Percentiles rank a stretch among this genome's conserved stretches.
phyloP scores from a whole-genome alignment of 805 yeast species.

The Schizosaccharomyces cryophilus region DNA sequence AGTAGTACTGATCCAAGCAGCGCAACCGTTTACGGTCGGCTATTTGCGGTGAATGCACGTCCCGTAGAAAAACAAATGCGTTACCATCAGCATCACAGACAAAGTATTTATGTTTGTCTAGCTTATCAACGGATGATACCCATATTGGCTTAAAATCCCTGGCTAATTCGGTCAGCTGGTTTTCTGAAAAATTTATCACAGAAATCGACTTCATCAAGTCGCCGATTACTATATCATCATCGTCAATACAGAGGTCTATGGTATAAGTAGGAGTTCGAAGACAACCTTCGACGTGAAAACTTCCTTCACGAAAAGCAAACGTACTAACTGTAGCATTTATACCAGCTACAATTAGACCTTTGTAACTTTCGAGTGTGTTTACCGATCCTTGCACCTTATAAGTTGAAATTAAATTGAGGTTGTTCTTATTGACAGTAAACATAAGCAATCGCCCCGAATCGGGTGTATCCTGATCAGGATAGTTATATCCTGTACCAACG shows the following conservation, averaged over 20 bases:
- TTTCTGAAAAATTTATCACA: conserved; percentile 3
- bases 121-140: conserved; percentile 8
- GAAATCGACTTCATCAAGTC: conserved; percentile 9
- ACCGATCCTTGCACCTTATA: conserved; percentile 6
- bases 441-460: conserved; percentile 7
- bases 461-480: conserved; percentile 7
- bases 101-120: conserved; percentile 3
- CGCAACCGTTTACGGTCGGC: neutral
- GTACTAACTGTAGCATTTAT: conserved; percentile 7
- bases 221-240: conserved; percentile 6
- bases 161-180: conserved; percentile 5
- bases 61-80: conserved; percentile 5
- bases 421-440: conserved; percentile 5
- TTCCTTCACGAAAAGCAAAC: neutral
- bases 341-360: conserved; percentile 5
- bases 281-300: neutral
- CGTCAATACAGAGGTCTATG: neutral
- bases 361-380: conserved; percentile 5
- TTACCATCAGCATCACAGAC: conserved; percentile 10
- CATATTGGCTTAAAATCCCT: conserved; percentile 9
- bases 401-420: conserved; percentile 4
- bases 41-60: neutral
- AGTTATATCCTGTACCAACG: conserved; percentile 9
- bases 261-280: neutral
- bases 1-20: neutral